A percentile compares a stretch with the other conserved stretches of the same genome.
Evolutionary conservation across 148 eudicot genomes (phyloP).

Genomic region (Camellia japonica): DNA sequence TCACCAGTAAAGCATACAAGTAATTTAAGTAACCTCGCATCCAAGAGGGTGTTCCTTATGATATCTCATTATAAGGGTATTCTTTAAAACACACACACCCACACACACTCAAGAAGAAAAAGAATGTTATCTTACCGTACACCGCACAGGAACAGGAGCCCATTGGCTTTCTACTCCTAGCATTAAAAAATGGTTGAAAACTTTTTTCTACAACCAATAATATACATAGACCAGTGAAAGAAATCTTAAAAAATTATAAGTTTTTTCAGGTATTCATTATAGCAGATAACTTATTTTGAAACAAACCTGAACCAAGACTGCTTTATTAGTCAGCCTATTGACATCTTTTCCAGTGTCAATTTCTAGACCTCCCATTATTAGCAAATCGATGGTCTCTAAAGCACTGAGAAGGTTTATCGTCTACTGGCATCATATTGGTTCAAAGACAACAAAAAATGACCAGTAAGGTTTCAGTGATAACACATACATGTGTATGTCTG

Average conservation of each 20-base stretch:
- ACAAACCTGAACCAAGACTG: constrained; percentile 89
- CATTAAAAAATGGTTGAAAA: constrained; percentile 73
- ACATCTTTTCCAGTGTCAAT: constrained; percentile 61
- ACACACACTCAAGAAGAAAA: no score
- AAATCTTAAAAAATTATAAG: background rate
- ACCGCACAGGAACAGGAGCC: constrained; percentile 92
- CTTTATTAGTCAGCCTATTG: constrained; percentile 72
- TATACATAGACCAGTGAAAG: constrained; percentile 9
- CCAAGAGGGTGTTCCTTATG: no score
- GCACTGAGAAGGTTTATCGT: constrained; percentile 87
- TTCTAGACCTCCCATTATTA: constrained; percentile 55
- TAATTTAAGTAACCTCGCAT: background rate
- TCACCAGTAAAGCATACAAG: background rate
- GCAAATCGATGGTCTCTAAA: constrained; percentile 81
- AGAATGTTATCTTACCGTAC: constrained; percentile 52
- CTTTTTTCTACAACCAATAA: constrained; percentile 54
- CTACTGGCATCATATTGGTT: constrained; percentile 65
- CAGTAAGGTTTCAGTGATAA: constrained; percentile 25
- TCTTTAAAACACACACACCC: no score
- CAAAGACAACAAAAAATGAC: constrained; percentile 23
- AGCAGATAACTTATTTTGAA: background rate
- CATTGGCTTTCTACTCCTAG: constrained; percentile 97
- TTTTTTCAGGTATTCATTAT: background rate
- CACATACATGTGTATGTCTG: constrained; percentile 3
- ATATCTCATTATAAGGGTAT: no score